These are phyloP conservation scores for Gossypium davidsonii DNA, from an alignment of 441 rosid species.

Conservation along the genomic window DNA sequence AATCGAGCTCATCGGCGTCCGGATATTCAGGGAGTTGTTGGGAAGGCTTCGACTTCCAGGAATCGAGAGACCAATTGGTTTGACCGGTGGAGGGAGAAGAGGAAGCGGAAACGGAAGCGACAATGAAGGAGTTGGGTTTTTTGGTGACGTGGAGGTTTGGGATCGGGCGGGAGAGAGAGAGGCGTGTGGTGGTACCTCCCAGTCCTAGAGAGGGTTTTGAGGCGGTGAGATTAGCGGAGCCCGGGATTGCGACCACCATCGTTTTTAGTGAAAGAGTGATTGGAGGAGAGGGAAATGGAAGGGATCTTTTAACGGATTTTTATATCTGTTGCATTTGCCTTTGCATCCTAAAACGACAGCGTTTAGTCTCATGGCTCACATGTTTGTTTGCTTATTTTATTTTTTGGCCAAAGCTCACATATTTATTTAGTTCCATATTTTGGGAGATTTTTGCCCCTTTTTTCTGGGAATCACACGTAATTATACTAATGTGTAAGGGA, in stretches of 20 bases:
- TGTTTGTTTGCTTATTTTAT: too few relatives aligned
- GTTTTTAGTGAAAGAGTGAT: not conserved
- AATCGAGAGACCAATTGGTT: slow-evolving; percentile 38
- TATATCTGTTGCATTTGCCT: not conserved
- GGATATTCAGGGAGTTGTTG: slow-evolving; percentile 66
- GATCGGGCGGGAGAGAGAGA: slow-evolving; percentile 10
- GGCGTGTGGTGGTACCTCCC: slow-evolving; percentile 2
- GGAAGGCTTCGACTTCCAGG: slow-evolving; percentile 55
- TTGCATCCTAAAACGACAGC: not conserved
- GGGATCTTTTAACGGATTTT: not conserved
- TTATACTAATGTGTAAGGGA: too few relatives aligned
- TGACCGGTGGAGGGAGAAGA: slow-evolving; percentile 20
- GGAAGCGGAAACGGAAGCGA: slow-evolving; percentile 26
- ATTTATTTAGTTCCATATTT: not conserved
- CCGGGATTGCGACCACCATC: slow-evolving; percentile 22
- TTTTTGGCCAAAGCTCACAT: too few relatives aligned
- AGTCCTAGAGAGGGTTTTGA: slow-evolving; percentile 14
- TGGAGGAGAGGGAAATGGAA: not conserved
- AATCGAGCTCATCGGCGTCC: slow-evolving; percentile 39
- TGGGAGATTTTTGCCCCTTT: not conserved
- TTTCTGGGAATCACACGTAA: too few relatives aligned
- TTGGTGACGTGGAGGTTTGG: slow-evolving; percentile 9
- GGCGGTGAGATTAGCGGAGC: slow-evolving; percentile 20
- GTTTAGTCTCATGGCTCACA: not conserved
- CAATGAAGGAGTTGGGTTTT: slow-evolving; percentile 2